Conservation (phyloP, 108 stramenopile genomes). For the Cyclostephanos tholiformis region DNA sequence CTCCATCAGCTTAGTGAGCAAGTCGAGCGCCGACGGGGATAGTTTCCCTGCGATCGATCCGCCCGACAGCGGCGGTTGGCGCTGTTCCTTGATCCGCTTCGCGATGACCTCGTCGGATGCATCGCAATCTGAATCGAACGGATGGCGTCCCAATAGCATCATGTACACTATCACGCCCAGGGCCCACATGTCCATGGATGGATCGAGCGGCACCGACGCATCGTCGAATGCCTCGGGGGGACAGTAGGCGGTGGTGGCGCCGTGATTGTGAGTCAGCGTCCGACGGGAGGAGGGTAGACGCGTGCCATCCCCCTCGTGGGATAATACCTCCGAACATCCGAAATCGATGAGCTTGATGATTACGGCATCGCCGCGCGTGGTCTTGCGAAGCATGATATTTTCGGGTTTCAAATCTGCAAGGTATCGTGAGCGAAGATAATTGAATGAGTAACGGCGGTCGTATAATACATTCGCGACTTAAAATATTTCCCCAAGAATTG, state of each 20-base stretch:
- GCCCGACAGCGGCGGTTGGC: constrained; percentile 34
- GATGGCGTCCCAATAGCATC: constrained; percentile 61
- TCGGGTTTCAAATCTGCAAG: constrained; percentile 50
- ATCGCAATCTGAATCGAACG: constrained; percentile 60
- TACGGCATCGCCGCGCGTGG: constrained; percentile 24
- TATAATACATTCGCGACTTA: too few relatives aligned
- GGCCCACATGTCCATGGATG: constrained; percentile 52
- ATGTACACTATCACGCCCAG: constrained; percentile 59
- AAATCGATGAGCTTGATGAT: constrained; percentile 60
- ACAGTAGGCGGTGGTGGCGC: constrained; percentile 54
- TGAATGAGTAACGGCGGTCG: too few relatives aligned
- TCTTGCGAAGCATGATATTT: constrained; percentile 54
- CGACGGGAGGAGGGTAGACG: constrained; percentile 24
- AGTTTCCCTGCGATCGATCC: constrained; percentile 36
- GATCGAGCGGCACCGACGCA: constrained; percentile 20
- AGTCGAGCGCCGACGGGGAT: constrained; percentile 63
- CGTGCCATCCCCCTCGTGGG: constrained; percentile 24
- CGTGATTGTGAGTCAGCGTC: constrained; percentile 30
- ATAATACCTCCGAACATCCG: constrained; percentile 48
- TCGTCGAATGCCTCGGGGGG: constrained; percentile 52
- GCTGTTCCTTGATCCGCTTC: constrained; percentile 46
- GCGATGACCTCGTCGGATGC: constrained; percentile 50
- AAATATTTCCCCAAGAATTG: too few relatives aligned
- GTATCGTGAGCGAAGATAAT: constrained; percentile 1
- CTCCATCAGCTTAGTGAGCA: constrained; percentile 56